Evolutionary conservation across 257 asterid species (phyloP), one percentile per base, ranked within the genome.

Genomic region (Jacaranda copaia): DNA sequence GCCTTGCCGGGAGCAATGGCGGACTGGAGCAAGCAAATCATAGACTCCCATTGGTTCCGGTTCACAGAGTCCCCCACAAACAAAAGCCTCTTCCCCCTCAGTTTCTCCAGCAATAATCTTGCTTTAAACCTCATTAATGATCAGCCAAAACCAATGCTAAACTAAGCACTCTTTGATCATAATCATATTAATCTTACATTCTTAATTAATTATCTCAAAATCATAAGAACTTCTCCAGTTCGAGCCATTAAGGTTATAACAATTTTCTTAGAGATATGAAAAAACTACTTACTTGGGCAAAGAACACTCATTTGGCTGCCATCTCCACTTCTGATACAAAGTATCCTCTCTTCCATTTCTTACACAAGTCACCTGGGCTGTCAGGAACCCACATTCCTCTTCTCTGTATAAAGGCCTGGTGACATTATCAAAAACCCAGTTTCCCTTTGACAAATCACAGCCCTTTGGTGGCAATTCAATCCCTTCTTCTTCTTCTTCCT

Each of bases 11-110:
- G 84, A 48, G 85, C 84, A 84, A 82, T 63, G 1, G 72, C 85
- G 18, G 92, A 80, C 55, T 86, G 84, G 81, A 85, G 92, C 79
- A 92, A 81, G 70, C 97, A 92, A 68, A 92, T 67, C 93, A 92
- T 85, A 0, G 97, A 92, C 80, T 90, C 97, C 97, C 97, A 92
- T 52, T 92, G 96, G 68, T 92, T 92, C 77, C 97, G 81, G 76
- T 92, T 92, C 74, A 92, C 75, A 0, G 97, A 92, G 42, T 92
- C 97, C 18, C 97, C 96, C 38, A 92, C 95, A 60, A 89, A 92
- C 89, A 92, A 67, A 16, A 92, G 81, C 82, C 87, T 87, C 88
- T 90, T 92, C 74, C 93, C 90, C 81, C 95, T 87, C 79, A 90
- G 69, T 64, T 85, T 92, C 86, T 92, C 88, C 70, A 92, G 80